Base-by-base conservation (phyloP, 208 protist species). In the Leishmania braziliensis region DNA sequence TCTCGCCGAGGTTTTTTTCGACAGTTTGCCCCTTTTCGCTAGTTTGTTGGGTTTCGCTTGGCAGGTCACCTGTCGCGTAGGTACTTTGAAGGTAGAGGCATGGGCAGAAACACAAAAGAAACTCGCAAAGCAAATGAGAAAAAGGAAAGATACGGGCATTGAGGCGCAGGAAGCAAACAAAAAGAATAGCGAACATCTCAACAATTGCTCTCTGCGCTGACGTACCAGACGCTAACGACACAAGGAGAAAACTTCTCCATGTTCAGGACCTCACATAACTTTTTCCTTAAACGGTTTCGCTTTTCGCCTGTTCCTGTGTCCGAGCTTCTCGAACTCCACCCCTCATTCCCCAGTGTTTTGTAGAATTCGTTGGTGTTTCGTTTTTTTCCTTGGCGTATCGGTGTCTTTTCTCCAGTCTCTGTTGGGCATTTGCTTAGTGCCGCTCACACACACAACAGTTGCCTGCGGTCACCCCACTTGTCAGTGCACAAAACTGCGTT, bases 81-180 rank as follows among this genome's bases (percentile, higher is more conserved):
- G 62, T 5, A 68, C 18, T 68, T 33, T 29, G 18, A 39, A 68
- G 0, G 29, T 3, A 68, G 29, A 16, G 62, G 14, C 10, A 68
- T 6, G 62, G 26, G 5, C 29, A 68, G 62, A 26, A 39, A 68
- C 62, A 68, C 62, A 39, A 39, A 14, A 68, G 12, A 68, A 36
- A 46, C 43, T 46, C 43, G 43, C 43, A 46, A 46, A 46, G 43
- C 43, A 73, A 53, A 73, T 18, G 33, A 29, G 50, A 77, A 78
- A 71, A 82, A 62, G 26, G 20, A 77, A 77, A 78, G 43, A 70
- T 71, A 72, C 12, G 10, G 9, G 36, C 43, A 72, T 53, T 77
- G 63, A 36, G 23, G 5, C 10, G 3, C 12, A 33, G 58, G 14
- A 3, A 63, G 29, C 20, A 9, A 63, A 26, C 8, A 10, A 3